A percentile compares a stretch with the other conserved stretches of the same genome.
These are phyloP conservation scores for Cryptosporidium muris DNA, from an alignment of 169 alveolate species.

Conservation along the genomic window DNA sequence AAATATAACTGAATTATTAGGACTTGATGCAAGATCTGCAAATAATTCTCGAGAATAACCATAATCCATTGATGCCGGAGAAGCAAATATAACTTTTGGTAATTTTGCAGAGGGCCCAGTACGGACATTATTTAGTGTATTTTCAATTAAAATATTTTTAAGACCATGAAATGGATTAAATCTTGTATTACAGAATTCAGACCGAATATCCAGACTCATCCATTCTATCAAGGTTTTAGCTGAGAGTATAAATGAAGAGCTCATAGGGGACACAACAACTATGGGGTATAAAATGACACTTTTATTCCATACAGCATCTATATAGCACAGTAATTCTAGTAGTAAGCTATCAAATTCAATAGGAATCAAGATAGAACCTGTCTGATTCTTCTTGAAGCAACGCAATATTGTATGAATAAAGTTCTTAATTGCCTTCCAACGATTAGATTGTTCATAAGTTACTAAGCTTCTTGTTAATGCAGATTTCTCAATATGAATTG, in stretches of 20 bases:
- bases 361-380: slow-evolving; percentile 61
- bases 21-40: slow-evolving; percentile 47
- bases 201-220: slow-evolving; percentile 66
- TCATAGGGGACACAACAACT: slow-evolving; percentile 60
- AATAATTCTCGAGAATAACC: slow-evolving; percentile 69
- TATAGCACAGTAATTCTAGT: slow-evolving; percentile 47
- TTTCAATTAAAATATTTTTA: slow-evolving; percentile 40
- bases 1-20: slow-evolving; percentile 40
- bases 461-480: neutral
- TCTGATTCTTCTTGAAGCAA: slow-evolving; percentile 55
- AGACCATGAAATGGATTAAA: slow-evolving; percentile 65
- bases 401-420: slow-evolving; percentile 19
- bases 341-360: slow-evolving; percentile 38
- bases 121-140: slow-evolving; percentile 24
- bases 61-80: slow-evolving; percentile 64
- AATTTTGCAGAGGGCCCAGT: slow-evolving; percentile 22
- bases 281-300: slow-evolving; percentile 44
- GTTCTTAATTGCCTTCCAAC: slow-evolving; percentile 22
- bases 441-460: neutral
- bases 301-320: slow-evolving; percentile 66
- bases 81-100: slow-evolving; percentile 55
- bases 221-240: slow-evolving; percentile 64
- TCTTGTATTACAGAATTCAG: slow-evolving; percentile 62
- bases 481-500: too few relatives aligned
- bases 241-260: slow-evolving; percentile 38